Base-by-base conservation (phyloP, 768 basidiomycete genomes). In the Pulveroboletus sp. region DNA sequence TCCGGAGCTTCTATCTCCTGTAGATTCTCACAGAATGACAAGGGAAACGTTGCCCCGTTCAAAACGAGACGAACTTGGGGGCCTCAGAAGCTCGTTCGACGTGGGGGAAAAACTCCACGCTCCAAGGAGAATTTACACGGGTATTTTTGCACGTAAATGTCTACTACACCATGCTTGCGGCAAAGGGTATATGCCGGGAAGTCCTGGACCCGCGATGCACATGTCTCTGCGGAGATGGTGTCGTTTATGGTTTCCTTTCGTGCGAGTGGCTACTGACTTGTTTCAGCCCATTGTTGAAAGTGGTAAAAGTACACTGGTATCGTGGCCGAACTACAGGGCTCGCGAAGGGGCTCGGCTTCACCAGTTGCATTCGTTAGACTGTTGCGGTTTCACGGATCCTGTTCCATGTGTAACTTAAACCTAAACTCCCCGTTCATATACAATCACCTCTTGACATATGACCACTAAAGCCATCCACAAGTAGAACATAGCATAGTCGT, bases 151-250 rank as follows among this genome's bases (percentile, higher is more conserved):
- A 75, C 4, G 60, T 56, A 59, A 74, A 73, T 53, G 57, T 66
- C 57, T 75, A 73, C 73, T 72, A 76, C 26, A 71, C 54, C 72
- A 76, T 73, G 48, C 60, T 68, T 38, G 73, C 73, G 12, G 62
- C 73, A 50, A 76, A 76, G 30, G 75, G 75, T 14, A 71, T 65
- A 55, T 74, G 73, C 7, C 50, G 50, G 6, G 72, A 69, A 28
- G 73, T 75, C 43, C 63, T 63, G 61, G 69, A 76, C 40, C 60
- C 66, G 33, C 74, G 69, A 50, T 56, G 55, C 28, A 24, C 18
- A 55, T 58, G 50, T 76, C 72, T 49, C 73, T 73, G 57, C 11
- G 26, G 39, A 8, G 8, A 33, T 31, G 9, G 24, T 17, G 21
- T 33, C 17, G 8, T 49, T 10, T 54, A n/a, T 26, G 12, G 21